Percentiles rank a stretch among this genome's conserved stretches.
phyloP scores from a whole-genome alignment of 768 basidiomycete species.

The Kwoniella mangroviensis region DNA sequence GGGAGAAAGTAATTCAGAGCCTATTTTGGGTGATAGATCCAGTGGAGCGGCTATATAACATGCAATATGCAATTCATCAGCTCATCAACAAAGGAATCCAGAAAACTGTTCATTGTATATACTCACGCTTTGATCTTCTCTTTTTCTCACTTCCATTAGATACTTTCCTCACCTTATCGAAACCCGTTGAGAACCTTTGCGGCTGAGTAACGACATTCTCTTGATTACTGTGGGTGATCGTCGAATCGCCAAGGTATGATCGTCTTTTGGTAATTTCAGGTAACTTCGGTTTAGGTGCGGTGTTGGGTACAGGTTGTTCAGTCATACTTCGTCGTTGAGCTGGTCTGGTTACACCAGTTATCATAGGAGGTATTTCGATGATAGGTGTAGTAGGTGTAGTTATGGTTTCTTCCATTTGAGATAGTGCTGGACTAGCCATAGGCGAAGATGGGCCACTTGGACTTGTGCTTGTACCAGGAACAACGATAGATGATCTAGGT shows the following conservation, averaged over 20 bases:
- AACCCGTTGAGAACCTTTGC: slow-evolving; percentile 20
- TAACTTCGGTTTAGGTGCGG: slow-evolving; percentile 18
- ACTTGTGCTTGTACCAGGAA: slow-evolving; percentile 6
- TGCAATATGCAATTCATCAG: too few relatives aligned
- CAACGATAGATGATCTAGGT: slow-evolving; percentile 34
- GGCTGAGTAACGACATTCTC: background rate
- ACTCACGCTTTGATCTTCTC: slow-evolving; percentile 48
- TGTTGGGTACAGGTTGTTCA: slow-evolving; percentile 17
- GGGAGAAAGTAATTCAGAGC: slow-evolving; percentile 35
- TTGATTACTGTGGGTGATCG: slow-evolving; percentile 21
- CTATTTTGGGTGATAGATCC: slow-evolving; percentile 38
- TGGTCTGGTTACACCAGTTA: slow-evolving; percentile 3
- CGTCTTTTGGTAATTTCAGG: slow-evolving; percentile 28
- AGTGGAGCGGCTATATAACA: slow-evolving; percentile 37
- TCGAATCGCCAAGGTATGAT: slow-evolving; percentile 43
- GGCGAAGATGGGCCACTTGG: background rate
- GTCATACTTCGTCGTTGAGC: slow-evolving; percentile 14
- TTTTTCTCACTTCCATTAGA: slow-evolving; percentile 25
- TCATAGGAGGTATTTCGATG: slow-evolving; percentile 8
- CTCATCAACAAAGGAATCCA: too few relatives aligned
- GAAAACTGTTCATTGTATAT: too few relatives aligned
- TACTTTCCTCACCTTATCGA: slow-evolving; percentile 21
- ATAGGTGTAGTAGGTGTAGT: slow-evolving; percentile 24
- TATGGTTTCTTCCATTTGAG: slow-evolving; percentile 24
- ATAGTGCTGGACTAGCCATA: slow-evolving; percentile 26